Evolutionary conservation across 805 yeast species (phyloP).

Genomic region (Saccharomycopsis schoenii): DNA sequence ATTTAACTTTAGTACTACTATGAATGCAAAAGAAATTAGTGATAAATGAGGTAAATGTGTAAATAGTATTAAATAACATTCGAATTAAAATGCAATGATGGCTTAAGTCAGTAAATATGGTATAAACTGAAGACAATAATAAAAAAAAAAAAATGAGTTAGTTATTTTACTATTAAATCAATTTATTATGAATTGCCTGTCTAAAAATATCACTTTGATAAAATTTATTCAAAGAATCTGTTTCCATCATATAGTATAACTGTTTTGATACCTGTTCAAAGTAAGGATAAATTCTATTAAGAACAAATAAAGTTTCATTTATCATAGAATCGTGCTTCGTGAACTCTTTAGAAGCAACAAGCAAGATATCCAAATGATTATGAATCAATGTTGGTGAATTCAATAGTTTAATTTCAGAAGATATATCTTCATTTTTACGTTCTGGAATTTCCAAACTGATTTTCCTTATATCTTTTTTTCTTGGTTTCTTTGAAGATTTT

Average conservation of each 20-base stretch:
- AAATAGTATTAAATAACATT: too few relatives aligned
- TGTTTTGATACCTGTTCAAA: slow-evolving; percentile 40
- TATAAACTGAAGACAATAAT: background rate
- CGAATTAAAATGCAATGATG: too few relatives aligned
- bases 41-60: background rate
- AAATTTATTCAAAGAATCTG: slow-evolving; percentile 68
- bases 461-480: background rate
- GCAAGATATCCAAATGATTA: background rate
- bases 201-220: slow-evolving; percentile 32
- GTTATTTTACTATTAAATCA: background rate
- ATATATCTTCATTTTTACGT: background rate
- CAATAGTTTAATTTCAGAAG: background rate
- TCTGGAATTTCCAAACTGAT: background rate
- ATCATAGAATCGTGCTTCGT: slow-evolving; percentile 28
- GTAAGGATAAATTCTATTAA: slow-evolving; percentile 32
- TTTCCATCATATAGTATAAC: slow-evolving; percentile 53
- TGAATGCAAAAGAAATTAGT: background rate
- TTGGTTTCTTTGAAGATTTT: background rate
- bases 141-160: background rate
- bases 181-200: slow-evolving; percentile 22
- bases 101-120: too few relatives aligned
- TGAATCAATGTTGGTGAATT: slow-evolving; percentile 9
- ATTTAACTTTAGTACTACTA: background rate
- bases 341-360: slow-evolving; percentile 4
- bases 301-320: slow-evolving; percentile 27